Percentiles rank a stretch among this genome's conserved stretches.
These are phyloP conservation scores for Botrytis elliptica DNA, from an alignment of 2,329 filamentous ascomycete genomes.

Conservation along the genomic window DNA sequence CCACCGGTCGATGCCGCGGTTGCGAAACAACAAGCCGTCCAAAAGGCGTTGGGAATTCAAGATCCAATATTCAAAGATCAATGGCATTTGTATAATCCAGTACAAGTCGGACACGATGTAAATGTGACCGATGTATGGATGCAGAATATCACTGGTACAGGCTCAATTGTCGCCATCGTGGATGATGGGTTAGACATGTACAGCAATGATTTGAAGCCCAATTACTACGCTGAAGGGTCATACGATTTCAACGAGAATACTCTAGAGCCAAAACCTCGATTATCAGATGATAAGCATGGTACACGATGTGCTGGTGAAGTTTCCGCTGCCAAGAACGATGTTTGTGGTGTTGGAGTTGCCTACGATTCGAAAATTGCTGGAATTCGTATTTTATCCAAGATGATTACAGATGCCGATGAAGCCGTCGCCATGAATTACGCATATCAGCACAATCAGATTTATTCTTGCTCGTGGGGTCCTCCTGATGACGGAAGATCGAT, in stretches of 20 bases:
- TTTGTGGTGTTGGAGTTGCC: constrained; percentile 93
- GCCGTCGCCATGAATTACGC: constrained; percentile 90
- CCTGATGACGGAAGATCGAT: constrained; percentile 91
- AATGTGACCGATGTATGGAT: constrained; percentile 96
- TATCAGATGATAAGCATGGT: constrained; percentile 84
- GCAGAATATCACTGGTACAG: constrained; percentile 85
- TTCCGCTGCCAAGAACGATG: constrained; percentile 84
- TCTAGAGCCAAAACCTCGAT: constrained; percentile 74
- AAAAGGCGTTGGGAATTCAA: constrained; percentile 66
- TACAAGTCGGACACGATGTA: constrained; percentile 82
- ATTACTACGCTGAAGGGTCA: constrained; percentile 90
- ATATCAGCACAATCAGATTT: constrained; percentile 89
- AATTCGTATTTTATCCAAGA: constrained; percentile 86
- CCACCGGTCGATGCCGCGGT: constrained; percentile 44
- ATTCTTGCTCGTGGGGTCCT: constrained; percentile 98
- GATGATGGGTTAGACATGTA: constrained; percentile 97
- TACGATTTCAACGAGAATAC: constrained; percentile 93
- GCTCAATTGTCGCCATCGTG: constrained; percentile 87
- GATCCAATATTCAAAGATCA: constrained; percentile 93
- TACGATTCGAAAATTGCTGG: constrained; percentile 90
- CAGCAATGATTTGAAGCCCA: constrained; percentile 85
- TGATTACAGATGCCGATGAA: constrained; percentile 90
- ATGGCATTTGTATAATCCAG: constrained; percentile 89
- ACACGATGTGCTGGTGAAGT: constrained; percentile 95
- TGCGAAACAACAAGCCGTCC: constrained; percentile 58